Evolutionary conservation across 176 grass and related monocot genomes (phyloP).

Genomic region (Lolium rigidum): DNA sequence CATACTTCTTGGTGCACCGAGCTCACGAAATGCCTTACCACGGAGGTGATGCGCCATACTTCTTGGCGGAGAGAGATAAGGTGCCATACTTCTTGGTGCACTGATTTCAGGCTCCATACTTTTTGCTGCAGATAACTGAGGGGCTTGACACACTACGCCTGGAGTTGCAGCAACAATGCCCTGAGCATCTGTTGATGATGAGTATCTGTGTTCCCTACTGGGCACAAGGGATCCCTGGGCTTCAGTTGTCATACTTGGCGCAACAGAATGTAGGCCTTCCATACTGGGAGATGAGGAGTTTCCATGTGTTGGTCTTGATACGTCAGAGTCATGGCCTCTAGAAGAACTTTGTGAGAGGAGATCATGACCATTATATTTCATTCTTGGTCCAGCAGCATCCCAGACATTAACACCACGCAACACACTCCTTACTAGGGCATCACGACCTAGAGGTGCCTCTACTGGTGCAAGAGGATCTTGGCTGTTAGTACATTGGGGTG

Average conservation of each 20-base stretch:
- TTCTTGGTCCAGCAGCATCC: conserved; percentile 5
- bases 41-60: neutral
- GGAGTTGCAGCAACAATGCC: neutral
- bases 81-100: conserved; percentile 18
- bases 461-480: neutral
- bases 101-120: neutral
- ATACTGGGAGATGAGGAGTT: conserved; percentile 16
- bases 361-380: neutral
- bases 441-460: neutral
- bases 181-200: neutral
- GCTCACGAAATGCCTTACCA: neutral
- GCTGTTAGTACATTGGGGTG: neutral
- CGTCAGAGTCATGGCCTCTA: neutral
- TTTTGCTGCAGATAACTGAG: neutral
- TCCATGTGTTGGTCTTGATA: neutral
- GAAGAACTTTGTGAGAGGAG: neutral
- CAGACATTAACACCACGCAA: neutral
- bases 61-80: neutral
- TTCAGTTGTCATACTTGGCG: neutral
- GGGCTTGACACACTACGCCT: neutral
- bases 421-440: neutral
- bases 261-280: conserved; percentile 17
- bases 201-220: neutral
- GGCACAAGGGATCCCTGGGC: neutral
- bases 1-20: neutral